These are phyloP conservation scores for Gentiana straminea DNA, from an alignment of 257 asterid genomes.

Conservation along the genomic window DNA sequence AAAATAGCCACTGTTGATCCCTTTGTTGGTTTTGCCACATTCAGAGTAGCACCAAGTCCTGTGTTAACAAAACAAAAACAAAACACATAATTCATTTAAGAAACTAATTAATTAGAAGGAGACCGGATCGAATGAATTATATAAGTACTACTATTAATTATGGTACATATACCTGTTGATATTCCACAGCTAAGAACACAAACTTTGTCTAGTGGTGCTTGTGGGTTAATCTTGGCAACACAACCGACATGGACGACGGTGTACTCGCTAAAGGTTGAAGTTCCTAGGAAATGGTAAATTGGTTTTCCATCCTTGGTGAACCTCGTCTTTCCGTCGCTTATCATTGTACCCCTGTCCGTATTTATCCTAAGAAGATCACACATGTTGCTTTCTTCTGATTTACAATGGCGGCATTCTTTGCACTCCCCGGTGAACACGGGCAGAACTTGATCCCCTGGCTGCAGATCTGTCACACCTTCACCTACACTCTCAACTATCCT, in stretches of 20 bases:
- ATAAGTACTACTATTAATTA: background rate
- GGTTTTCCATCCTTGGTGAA: conserved; percentile 68
- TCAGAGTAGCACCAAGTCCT: conserved; percentile 85
- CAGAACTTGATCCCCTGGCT: conserved; percentile 89
- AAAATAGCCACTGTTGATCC: conserved; percentile 63
- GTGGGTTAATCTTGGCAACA: conserved; percentile 59
- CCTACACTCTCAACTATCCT: conserved; percentile 88
- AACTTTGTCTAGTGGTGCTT: conserved; percentile 74
- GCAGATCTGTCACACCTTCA: conserved; percentile 67
- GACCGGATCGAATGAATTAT: background rate
- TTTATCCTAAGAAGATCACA: conserved; percentile 78
- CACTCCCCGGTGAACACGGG: conserved; percentile 91
- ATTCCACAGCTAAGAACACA: conserved; percentile 84
- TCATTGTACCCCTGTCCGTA: conserved; percentile 80
- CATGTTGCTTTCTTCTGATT: conserved; percentile 81
- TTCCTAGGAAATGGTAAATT: conserved; percentile 67
- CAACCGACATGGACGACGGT: conserved; percentile 71
- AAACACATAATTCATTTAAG: background rate
- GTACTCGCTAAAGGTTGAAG: conserved; percentile 90
- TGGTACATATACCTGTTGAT: conserved; percentile 49
- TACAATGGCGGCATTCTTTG: conserved; percentile 65
- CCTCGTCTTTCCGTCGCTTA: conserved; percentile 56
- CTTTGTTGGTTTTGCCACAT: conserved; percentile 64
- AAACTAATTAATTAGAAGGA: too few relatives aligned
- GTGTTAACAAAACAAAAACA: conserved; percentile 1